Evolutionary conservation across 768 basidiomycete species (phyloP), one percentile per base, ranked within the genome.

Genomic region (Tulasnella sp.): DNA sequence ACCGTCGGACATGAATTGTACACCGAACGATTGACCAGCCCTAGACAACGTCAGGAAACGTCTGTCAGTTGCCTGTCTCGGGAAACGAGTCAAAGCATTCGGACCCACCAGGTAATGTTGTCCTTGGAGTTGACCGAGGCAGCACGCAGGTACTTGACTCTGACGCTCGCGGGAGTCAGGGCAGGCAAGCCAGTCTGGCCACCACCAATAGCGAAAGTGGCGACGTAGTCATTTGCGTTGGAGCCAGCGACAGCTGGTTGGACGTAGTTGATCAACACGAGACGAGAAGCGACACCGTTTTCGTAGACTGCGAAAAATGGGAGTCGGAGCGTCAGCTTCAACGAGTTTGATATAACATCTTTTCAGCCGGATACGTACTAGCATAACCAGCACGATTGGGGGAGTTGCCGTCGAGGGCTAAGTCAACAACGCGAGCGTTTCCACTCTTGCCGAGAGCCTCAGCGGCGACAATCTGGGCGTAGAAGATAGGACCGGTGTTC

Each of bases 191-290:
- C 78, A 18, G 75, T 76, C 29, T 79, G 48, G 3, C 5, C 77
- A 37, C 78, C 78, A 15, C 78, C 78, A 23, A 79, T 57, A 20
- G 40, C 42, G 57, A 79, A 35, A 0, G 39, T 67, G 18, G 67
- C 78, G 44, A 61, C 44, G 57, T 77, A 79, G 39, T 78, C 78
- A 37, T 42, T 39, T 11, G 57, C 67, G n/a, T 76, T 76, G 0
- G 83, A 70, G 78, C 88, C 88, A 26, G 70, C 37, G 32, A 13
- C 79, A 67, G 0, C 11, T 83, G 72, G 79, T 88, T 87, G 51
- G 20, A 79, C 57, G 76, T 46, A 79, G 72, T 79, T 79, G 67
- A 79, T 77, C 78, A 76, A 26, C 2, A 76, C 20, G 20, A 67
- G 40, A 20, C 75, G 48, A 26, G 75, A 76, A 37, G 75, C 57